Evolutionary conservation across 345 rosid genomes (phyloP), one percentile per base, ranked within the genome.

Genomic region (Syzygium grande): DNA sequence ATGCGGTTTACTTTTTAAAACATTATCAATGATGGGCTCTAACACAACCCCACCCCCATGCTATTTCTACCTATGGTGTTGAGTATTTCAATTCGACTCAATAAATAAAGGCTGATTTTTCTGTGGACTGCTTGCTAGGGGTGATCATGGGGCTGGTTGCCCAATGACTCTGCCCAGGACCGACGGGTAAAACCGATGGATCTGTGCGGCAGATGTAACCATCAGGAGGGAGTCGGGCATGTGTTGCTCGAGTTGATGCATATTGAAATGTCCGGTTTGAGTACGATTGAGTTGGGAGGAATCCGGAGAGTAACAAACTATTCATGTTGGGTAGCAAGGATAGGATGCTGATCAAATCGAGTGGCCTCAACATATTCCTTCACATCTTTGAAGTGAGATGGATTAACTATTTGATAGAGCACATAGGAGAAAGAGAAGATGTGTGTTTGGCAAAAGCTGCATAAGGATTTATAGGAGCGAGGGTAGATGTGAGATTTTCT

Each of bases 171-270:
- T 0, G 7, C 46, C 79, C 13, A 4, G 1, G 23, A 5, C 21
- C 7, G 2, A 73, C 34, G 49, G 80, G 49, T 5, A 19, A 34
- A 73, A 21, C 10, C 4, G 43, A 38, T 34, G 49, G 22, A 34
- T 1, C 1, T 0, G 25, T 19, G 25, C 2, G 0, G 8, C 25
- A 38, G 5, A 19, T 13, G 13, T 34, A 25, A 19, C 14, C 49
- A 4, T 34, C 5, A 7, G 25, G 80, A 68, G 41, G 58, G 23
- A 68, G 46, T 34, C 7, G 0, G 46, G 7, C 80, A 68, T 17
- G 13, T 9, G 13, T 68, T 1, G 0, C 25, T 12, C 6, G 11
- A 30, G 43, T 68, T 2, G 6, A 30, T 30, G 3, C 41, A 10
- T 30, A 34, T 68, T 7, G 46, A 34, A 30, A 68, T 30, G 79